Evolutionary conservation across 805 yeast genomes (phyloP).

Genomic region (Ogataea glucozyma): DNA sequence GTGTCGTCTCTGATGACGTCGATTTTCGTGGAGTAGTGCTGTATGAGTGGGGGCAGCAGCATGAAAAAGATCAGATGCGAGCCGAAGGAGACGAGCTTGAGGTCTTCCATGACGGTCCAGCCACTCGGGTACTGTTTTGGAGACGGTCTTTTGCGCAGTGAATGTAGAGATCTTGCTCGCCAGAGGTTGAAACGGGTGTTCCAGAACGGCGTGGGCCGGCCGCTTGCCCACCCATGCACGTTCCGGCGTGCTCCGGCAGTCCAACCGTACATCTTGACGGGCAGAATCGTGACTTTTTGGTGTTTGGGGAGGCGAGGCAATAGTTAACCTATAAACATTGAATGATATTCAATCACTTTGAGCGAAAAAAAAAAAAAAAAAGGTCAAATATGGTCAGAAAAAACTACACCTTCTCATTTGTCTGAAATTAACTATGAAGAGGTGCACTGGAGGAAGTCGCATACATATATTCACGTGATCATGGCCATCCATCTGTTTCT

Average conservation of each 20-base stretch:
- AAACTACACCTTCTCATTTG: neutral
- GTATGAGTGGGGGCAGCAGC: conserved; percentile 31
- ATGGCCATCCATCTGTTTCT: conserved; percentile 35
- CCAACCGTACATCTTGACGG: neutral
- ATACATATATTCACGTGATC: neutral
- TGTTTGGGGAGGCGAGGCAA: neutral
- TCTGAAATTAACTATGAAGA: too few species aligned
- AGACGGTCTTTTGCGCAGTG: conserved; percentile 14
- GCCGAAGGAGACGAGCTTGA: conserved; percentile 33
- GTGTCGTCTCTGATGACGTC: conserved; percentile 34
- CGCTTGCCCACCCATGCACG: neutral
- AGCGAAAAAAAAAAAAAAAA: neutral
- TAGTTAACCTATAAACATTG: neutral
- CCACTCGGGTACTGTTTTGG: conserved; percentile 10
- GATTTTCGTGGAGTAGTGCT: conserved; percentile 31
- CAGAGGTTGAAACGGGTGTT: conserved; percentile 2
- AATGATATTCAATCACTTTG: neutral
- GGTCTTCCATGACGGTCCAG: conserved; percentile 33
- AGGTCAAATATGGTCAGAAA: neutral
- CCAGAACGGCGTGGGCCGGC: neutral
- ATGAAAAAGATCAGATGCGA: conserved; percentile 35
- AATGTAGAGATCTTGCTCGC: conserved; percentile 15
- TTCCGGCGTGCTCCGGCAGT: conserved; percentile 5
- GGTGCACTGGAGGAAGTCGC: conserved; percentile 3
- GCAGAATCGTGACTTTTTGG: neutral